Conservation (phyloP, 2,329 filamentous ascomycete species). For the Parascedosporium putredinis region DNA sequence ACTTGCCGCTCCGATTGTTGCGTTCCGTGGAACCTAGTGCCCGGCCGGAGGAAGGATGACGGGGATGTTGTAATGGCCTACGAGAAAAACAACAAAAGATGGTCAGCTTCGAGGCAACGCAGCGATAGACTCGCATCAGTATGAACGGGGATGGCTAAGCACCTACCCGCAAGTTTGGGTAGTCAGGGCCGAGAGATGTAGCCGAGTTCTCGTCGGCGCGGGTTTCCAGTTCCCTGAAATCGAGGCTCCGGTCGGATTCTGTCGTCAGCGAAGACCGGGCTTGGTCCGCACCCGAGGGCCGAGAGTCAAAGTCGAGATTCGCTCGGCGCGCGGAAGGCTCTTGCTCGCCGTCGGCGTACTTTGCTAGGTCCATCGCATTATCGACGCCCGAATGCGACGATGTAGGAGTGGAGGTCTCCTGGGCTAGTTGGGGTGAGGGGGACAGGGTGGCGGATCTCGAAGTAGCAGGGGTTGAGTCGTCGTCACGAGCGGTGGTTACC, state of each 20-base stretch:
- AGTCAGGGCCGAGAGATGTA: slow-evolving; percentile 28
- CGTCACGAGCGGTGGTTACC: not conserved
- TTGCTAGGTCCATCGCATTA: slow-evolving; percentile 16
- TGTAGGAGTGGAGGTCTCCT: not conserved
- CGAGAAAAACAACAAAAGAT: not conserved
- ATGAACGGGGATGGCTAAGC: not conserved
- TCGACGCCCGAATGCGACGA: slow-evolving; percentile 15
- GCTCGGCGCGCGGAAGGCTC: not conserved
- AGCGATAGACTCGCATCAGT: not conserved
- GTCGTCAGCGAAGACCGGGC: slow-evolving; percentile 12
- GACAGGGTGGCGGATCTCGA: slow-evolving; percentile 33
- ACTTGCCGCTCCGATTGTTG: slow-evolving; percentile 88
- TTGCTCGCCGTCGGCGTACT: not conserved
- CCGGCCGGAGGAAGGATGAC: slow-evolving; percentile 76
- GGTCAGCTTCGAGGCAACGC: slow-evolving; percentile 1
- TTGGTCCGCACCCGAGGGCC: not conserved
- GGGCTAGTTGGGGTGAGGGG: slow-evolving; percentile 25
- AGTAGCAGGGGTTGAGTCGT: slow-evolving; percentile 13
- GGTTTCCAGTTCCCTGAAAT: slow-evolving; percentile 6
- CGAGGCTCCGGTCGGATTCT: slow-evolving; percentile 18
- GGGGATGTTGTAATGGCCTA: slow-evolving; percentile 69
- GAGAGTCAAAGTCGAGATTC: slow-evolving; percentile 12
- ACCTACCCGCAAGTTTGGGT: slow-evolving; percentile 25
- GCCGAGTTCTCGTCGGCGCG: slow-evolving; percentile 16
- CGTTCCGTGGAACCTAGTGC: slow-evolving; percentile 80